phyloP scores from a whole-genome alignment of 495 filamentous ascomycete genomes.

The Penicillium nucicola region DNA sequence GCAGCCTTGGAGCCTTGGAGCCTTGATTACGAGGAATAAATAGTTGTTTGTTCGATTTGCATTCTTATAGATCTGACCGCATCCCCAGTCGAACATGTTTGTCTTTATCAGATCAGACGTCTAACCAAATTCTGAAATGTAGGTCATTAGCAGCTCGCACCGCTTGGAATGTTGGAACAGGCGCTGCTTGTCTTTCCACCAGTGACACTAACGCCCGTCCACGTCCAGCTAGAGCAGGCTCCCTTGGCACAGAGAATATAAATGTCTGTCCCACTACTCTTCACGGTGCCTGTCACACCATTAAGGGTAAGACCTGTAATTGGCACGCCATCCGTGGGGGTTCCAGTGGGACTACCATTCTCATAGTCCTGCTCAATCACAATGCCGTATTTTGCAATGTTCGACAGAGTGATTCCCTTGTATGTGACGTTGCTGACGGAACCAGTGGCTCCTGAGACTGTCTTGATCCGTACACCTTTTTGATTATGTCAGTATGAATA shows the following conservation, averaged over 20 bases:
- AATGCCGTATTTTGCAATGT: conserved; percentile 59
- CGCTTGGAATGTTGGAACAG: conserved; percentile 37
- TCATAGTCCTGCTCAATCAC: conserved; percentile 67
- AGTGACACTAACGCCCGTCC: conserved; percentile 39
- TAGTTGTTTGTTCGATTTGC: too few species aligned
- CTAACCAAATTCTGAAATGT: background rate
- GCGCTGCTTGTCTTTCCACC: conserved; percentile 42
- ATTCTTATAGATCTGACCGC: too few species aligned
- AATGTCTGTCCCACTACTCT: conserved; percentile 36
- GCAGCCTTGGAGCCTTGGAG: too few species aligned
- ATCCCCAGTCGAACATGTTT: too few species aligned
- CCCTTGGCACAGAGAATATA: conserved; percentile 53
- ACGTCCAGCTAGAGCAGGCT: conserved; percentile 44
- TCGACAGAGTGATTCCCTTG: conserved; percentile 51
- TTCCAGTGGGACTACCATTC: conserved; percentile 58
- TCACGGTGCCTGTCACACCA: conserved; percentile 50
- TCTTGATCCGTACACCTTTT: conserved; percentile 53
- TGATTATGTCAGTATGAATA: background rate
- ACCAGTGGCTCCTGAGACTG: conserved; percentile 53
- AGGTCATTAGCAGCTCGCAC: conserved; percentile 3
- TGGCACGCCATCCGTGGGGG: conserved; percentile 54
- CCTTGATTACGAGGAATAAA: too few species aligned
- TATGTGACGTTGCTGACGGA: conserved; percentile 55
- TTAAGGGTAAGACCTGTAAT: conserved; percentile 53
- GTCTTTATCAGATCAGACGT: too few species aligned